A percentile compares a stretch with the other conserved stretches of the same genome.
These are phyloP conservation scores for Ogataea thermomethanolica DNA, from an alignment of 805 yeast species.

Conservation along the genomic window DNA sequence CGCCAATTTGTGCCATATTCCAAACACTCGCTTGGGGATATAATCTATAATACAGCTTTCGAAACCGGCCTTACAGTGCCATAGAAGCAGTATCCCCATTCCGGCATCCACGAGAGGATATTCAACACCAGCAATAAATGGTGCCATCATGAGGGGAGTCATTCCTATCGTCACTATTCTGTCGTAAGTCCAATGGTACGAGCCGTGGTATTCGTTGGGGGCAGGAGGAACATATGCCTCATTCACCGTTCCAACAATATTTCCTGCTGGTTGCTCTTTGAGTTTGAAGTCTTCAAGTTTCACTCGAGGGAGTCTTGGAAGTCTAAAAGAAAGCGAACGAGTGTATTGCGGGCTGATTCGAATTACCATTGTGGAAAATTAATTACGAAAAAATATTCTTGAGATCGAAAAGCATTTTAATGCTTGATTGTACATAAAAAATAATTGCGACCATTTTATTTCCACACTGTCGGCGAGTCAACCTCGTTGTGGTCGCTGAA, in stretches of 20 bases:
- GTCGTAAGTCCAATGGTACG: constrained; percentile 93
- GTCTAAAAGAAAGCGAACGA: constrained; percentile 19
- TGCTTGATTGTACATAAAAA: neutral
- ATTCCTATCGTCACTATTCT: constrained; percentile 63
- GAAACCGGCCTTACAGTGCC: constrained; percentile 84
- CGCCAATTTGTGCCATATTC: constrained; percentile 68
- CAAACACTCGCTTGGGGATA: constrained; percentile 83
- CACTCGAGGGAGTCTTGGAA: constrained; percentile 15
- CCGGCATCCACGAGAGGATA: constrained; percentile 71
- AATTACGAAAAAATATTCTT: neutral
- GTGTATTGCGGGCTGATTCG: constrained; percentile 5
- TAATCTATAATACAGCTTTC: constrained; percentile 91
- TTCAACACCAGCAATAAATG: constrained; percentile 72
- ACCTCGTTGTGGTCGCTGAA: constrained; percentile 34
- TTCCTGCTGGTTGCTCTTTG: constrained; percentile 83
- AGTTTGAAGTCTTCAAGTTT: constrained; percentile 39
- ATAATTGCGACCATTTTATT: constrained; percentile 7
- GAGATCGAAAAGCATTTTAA: neutral
- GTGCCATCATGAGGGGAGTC: constrained; percentile 73
- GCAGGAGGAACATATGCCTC: constrained; percentile 76
- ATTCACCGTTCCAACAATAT: constrained; percentile 88
- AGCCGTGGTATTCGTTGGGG: constrained; percentile 66
- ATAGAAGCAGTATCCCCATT: constrained; percentile 60
- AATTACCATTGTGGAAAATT: constrained; percentile 3
- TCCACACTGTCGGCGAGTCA: constrained; percentile 28